These are phyloP conservation scores for Pythium aristosporum DNA, from an alignment of 352 stramenopile genomes.

Conservation along the genomic window DNA sequence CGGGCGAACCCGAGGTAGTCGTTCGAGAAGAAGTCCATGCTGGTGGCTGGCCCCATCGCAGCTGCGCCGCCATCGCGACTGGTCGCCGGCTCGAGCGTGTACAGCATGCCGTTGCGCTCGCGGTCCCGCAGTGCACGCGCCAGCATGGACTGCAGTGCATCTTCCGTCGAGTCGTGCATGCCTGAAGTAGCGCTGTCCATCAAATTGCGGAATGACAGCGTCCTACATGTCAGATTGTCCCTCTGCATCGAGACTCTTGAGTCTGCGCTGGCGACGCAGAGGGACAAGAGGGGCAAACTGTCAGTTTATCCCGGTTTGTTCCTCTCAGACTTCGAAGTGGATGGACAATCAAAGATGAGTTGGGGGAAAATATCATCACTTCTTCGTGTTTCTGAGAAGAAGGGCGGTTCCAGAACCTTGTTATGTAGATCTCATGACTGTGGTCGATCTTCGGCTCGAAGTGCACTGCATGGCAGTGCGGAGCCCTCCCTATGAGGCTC, in stretches of 20 bases:
- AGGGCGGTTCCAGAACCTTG: not conserved
- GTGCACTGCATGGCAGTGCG: not conserved
- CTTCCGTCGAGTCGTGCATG: not conserved
- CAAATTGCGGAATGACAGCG: not conserved
- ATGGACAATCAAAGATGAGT: slow-evolving; percentile 6
- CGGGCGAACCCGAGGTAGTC: slow-evolving; percentile 96
- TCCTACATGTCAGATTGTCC: not conserved
- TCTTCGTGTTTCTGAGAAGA: not conserved
- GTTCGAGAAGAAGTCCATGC: slow-evolving; percentile 96
- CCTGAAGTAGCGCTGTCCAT: not conserved
- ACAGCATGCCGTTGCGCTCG: slow-evolving; percentile 51
- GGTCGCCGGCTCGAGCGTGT: slow-evolving; percentile 32
- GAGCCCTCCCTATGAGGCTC: not conserved
- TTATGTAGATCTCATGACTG: not conserved
- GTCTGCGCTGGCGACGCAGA: too few species aligned
- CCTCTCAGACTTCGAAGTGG: too few species aligned
- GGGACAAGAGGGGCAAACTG: too few species aligned
- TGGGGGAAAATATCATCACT: not conserved
- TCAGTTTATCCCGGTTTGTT: too few species aligned
- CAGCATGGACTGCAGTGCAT: slow-evolving; percentile 17
- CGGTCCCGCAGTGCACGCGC: slow-evolving; percentile 30
- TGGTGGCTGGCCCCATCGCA: slow-evolving; percentile 20
- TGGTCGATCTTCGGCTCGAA: not conserved
- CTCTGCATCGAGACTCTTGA: too few species aligned
- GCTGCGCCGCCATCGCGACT: slow-evolving; percentile 4